phyloP scores from a whole-genome alignment of 305 asterid species.

The Fraxinus albicans region DNA sequence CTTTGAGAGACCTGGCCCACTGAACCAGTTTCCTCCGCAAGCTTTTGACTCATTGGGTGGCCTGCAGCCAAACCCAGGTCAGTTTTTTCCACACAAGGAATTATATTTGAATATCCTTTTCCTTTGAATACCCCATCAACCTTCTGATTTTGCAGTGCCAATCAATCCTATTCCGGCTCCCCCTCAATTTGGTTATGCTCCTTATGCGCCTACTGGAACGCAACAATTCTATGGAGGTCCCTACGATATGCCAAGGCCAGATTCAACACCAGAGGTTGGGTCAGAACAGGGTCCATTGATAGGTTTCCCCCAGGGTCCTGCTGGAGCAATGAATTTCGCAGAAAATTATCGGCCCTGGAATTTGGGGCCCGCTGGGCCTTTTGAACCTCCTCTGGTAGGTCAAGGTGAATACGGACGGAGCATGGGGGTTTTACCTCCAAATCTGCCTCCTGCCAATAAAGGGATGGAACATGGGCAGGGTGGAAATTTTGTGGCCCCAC shows the following conservation, averaged over 20 bases:
- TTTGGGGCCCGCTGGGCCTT: slow-evolving; percentile 50
- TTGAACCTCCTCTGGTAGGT: slow-evolving; percentile 59
- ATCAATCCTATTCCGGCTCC: slow-evolving; percentile 47
- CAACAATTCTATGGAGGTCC: slow-evolving; percentile 67
- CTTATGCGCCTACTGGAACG: slow-evolving; percentile 57
- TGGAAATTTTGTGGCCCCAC: slow-evolving; percentile 49
- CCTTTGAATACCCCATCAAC: slow-evolving; percentile 32
- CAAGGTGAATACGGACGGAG: slow-evolving; percentile 65
- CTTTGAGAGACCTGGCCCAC: slow-evolving; percentile 59
- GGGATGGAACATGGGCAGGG: slow-evolving; percentile 50
- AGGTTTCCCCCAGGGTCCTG: slow-evolving; percentile 65
- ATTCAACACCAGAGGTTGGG: slow-evolving; percentile 56
- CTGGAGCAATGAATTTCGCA: slow-evolving; percentile 52
- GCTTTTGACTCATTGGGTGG: slow-evolving; percentile 56
- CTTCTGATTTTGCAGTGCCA: slow-evolving; percentile 42
- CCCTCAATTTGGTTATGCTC: slow-evolving; percentile 70
- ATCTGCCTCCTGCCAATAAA: slow-evolving; percentile 43
- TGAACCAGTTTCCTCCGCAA: slow-evolving; percentile 66
- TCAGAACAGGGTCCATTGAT: slow-evolving; percentile 61
- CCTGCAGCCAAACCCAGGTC: slow-evolving; percentile 54
- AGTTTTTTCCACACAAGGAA: slow-evolving; percentile 35
- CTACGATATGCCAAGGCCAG: slow-evolving; percentile 60
- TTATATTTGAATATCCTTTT: slow-evolving; percentile 27
- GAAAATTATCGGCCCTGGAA: slow-evolving; percentile 69
- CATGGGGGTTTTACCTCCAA: slow-evolving; percentile 42